These are phyloP conservation scores for Trypanosoma lewisi DNA, from an alignment of 208 protist species.

Conservation along the genomic window DNA sequence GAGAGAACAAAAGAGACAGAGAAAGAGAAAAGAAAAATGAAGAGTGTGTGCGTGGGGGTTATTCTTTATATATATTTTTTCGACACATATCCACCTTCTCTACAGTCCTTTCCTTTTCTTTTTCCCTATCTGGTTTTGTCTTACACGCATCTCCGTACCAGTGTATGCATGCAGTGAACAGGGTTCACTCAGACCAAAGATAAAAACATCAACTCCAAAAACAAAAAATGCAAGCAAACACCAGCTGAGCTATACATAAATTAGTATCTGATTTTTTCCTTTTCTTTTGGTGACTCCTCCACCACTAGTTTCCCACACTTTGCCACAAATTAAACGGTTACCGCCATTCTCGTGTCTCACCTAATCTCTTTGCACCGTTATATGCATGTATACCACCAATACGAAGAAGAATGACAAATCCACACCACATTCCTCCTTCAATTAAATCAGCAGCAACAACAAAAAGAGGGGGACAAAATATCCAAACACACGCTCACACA, in stretches of 20 bases:
- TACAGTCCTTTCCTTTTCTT: not conserved
- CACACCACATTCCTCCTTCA: not conserved
- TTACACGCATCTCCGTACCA: not conserved
- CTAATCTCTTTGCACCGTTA: not conserved
- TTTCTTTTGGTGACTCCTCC: not conserved
- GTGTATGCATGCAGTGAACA: not conserved
- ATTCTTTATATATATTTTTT: not conserved
- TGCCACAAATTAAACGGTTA: not conserved
- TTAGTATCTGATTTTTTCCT: not conserved
- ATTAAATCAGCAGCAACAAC: slow-evolving; percentile 1
- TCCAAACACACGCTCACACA: not conserved
- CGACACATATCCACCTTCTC: not conserved
- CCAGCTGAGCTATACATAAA: not conserved
- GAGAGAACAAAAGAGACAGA: too few species aligned
- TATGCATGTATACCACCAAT: not conserved
- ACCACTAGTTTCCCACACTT: not conserved
- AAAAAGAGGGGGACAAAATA: not conserved
- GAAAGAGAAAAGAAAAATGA: too few species aligned
- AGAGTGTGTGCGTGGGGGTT: too few species aligned
- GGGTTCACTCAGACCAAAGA: not conserved
- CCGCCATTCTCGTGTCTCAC: too few species aligned
- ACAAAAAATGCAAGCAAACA: not conserved
- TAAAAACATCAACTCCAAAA: not conserved
- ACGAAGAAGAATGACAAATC: not conserved
- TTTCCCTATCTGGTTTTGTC: not conserved